Evolutionary conservation across 2,329 filamentous ascomycete species (phyloP), one percentile per base, ranked within the genome.

Genomic region (Myriosclerotinia scirpicola): DNA sequence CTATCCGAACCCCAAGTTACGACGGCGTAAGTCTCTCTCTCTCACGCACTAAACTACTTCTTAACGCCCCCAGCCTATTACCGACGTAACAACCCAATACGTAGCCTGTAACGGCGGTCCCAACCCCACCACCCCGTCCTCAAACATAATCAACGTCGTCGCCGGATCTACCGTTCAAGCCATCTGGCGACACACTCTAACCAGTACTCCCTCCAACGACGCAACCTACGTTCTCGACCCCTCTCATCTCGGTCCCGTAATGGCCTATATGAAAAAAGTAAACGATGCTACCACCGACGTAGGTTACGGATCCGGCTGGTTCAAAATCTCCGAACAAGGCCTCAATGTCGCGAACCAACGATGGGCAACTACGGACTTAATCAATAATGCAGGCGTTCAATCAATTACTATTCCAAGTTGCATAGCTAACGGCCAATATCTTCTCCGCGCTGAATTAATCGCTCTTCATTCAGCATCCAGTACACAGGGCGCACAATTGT

Each of bases 391-490:
- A 69, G 78, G 81, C 59, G 78, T 79, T 60, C 82, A 83, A 75
- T 75, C 77, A 63, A 81, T 85, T 67, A 80, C 78, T 67, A 83
- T 87, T 65, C 85, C 85, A 12, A 70, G 76, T 12, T 81, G 80
- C 68, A 80, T 87, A 63, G 80, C 80, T 46, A 75, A 83, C 7
- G 86, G 86, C 26, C 81, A 86, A 72, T 87, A 87, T 73, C 82
- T 88, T 66, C 79, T 87, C 14, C 82, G 85, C 22, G 83, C 85
- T 64, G 85, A 87, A 78, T 80, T 84, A 64, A 82, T 89, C 62
- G 87, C 83, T 34, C 84, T 89, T 62, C 87, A 89, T 79, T 77
- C 75, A 20, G 77, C 20, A 8, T 20, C 63, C 2, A 54, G 42
- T 9, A 26, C 17, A 5, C 55, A 36, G 14, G 81, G 81, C 5